phyloP scores from a whole-genome alignment of 2,329 filamentous ascomycete genomes.

The Penicillium sp. region DNA sequence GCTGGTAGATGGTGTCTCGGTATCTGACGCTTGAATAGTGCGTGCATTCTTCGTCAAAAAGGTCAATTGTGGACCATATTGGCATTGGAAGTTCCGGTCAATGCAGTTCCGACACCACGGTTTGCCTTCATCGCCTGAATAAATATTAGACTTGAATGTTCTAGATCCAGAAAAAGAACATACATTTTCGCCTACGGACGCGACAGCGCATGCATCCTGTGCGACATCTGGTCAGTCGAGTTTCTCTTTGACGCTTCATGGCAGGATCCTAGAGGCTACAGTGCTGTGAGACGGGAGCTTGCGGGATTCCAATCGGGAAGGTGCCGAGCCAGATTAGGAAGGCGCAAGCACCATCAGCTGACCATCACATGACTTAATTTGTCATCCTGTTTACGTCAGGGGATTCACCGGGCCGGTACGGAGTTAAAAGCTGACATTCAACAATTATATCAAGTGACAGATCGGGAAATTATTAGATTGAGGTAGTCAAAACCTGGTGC shows the following conservation, averaged over 20 bases:
- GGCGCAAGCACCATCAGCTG: conserved; percentile 10
- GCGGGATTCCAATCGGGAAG: not conserved
- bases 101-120: conserved; percentile 44
- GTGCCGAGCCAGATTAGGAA: conserved; percentile 13
- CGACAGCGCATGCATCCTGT: conserved; percentile 46
- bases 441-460: no score
- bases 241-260: conserved; percentile 10
- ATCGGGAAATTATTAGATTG: not conserved
- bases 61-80: conserved; percentile 42
- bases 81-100: conserved; percentile 41
- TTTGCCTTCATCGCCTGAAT: conserved; percentile 44
- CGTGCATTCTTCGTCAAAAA: conserved; percentile 45
- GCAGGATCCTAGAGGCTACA: not conserved
- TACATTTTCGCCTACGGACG: conserved; percentile 44
- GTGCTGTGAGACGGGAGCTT: not conserved
- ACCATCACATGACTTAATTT: not conserved
- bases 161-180: conserved; percentile 6
- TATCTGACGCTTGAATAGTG: conserved; percentile 26
- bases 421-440: no score
- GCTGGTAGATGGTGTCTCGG: conserved; percentile 3
- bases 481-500: not conserved
- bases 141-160: not conserved
- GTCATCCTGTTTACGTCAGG: not conserved
- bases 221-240: conserved; percentile 21
- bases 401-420: not conserved